Percentiles rank a stretch among this genome's conserved stretches.
These are phyloP conservation scores for Xeromyces bisporus DNA, from an alignment of 495 filamentous ascomycete species.

Conservation along the genomic window DNA sequence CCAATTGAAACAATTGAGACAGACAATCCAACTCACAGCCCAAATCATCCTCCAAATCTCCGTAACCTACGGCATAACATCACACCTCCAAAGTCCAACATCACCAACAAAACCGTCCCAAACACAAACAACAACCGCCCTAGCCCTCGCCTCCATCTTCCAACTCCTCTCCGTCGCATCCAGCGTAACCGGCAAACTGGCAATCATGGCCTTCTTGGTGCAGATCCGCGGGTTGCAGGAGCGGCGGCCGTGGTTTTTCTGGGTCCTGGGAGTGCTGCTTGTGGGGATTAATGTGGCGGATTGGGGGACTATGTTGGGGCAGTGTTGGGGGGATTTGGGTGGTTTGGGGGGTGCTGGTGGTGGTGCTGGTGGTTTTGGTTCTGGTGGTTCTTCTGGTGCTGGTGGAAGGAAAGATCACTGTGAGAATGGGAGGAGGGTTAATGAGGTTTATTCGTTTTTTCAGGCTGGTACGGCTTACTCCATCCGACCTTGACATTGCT, in stretches of 20 bases:
- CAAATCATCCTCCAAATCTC: slow-evolving; percentile 11
- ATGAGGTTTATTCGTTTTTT: slow-evolving; percentile 13
- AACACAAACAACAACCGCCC: slow-evolving; percentile 5
- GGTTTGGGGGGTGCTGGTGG: slow-evolving; percentile 10
- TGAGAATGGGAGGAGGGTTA: slow-evolving; percentile 9
- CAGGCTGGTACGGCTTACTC: slow-evolving; percentile 10
- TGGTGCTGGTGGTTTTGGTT: slow-evolving; percentile 9
- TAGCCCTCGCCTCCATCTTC: slow-evolving; percentile 17
- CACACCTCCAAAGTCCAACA: no score
- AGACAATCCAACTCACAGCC: slow-evolving; percentile 3
- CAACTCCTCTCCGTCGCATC: slow-evolving; percentile 13
- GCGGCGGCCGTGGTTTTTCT: slow-evolving; percentile 11
- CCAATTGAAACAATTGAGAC: background rate
- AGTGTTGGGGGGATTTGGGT: slow-evolving; percentile 14
- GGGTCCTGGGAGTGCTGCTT: slow-evolving; percentile 12
- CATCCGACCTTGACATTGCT: background rate
- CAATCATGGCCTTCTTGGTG: slow-evolving; percentile 15
- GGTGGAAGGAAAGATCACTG: slow-evolving; percentile 13
- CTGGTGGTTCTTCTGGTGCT: slow-evolving; percentile 10
- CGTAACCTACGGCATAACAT: slow-evolving; percentile 12
- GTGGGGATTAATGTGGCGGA: slow-evolving; percentile 9
- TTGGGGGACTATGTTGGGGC: slow-evolving; percentile 9
- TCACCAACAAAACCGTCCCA: no score
- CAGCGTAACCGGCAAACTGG: slow-evolving; percentile 15
- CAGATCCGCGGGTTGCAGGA: slow-evolving; percentile 14